Base-by-base conservation (phyloP, 2,329 filamentous ascomycete species). In the Remersonia thermophila region DNA sequence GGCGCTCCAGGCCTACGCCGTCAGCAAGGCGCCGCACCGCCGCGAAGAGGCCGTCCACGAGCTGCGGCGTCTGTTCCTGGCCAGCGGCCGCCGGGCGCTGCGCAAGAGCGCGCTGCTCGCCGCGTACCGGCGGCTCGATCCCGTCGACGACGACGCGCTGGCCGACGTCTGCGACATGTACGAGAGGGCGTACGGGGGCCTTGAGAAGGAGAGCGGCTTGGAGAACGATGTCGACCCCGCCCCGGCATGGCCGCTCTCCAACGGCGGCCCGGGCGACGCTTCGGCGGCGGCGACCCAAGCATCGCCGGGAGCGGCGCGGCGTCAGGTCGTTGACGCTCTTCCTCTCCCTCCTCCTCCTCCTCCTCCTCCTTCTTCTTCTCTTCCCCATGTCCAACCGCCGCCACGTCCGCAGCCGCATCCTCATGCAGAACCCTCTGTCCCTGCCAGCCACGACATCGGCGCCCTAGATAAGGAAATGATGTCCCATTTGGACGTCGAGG, bases 31-130 rank as follows among this genome's bases (percentile, higher is more conserved):
- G 26, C 56, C 56, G 9, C 51, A 59, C 23, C 61, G 66, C 9
- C 62, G 79, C 7, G 71, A 77, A 45, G 66, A 74, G 32, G 72
- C 75, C 18, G 71, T 80, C 32, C 73, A 79, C 51, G 73, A 77
- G 50, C 61, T 80, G 27, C 66, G 73, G 3, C 65, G 73, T 4
- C 64, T 74, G 16, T 66, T 78, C 12, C 61, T 80, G 10, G 62
- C 69, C 12, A 67, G 63, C 39, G 62, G 66, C 15, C 64, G 69
- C 2, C 54, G 56, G 7, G 61, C 63, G n/a, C 54, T 78, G 8
- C 55, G 58, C 2, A 67, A 67, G 40, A 59, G 63, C 4, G 63
- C 71, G 33, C 57, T 80, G 13, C 53, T 70, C 32, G 58, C 66
- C 9, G 67, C 63, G 2, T 80, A 77, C 42, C 65, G 68, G 41